These are phyloP conservation scores for Entomophthora muscae DNA, from an alignment of 371 early-diverging fungal genomes.

Conservation along the genomic window DNA sequence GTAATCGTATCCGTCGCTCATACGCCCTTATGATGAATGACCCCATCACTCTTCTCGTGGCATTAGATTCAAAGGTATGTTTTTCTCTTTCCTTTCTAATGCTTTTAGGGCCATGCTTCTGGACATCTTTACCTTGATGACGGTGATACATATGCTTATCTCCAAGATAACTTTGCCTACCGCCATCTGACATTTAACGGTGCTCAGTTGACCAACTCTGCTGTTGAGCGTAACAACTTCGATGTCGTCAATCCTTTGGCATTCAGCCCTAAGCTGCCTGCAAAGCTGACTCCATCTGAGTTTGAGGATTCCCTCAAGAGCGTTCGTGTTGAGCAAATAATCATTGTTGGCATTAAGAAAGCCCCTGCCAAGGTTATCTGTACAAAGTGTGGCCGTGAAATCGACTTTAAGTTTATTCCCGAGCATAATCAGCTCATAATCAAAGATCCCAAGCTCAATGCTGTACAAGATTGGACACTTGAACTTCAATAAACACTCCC, in stretches of 20 bases:
- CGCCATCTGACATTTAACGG: conserved; percentile 22
- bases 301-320: conserved; percentile 14
- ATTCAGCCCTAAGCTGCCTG: conserved; percentile 13
- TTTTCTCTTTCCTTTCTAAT: background rate
- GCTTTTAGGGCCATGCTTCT: conserved; percentile 32
- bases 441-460: conserved; percentile 44
- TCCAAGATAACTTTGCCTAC: conserved; percentile 38
- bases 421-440: conserved; percentile 22
- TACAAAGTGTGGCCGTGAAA: background rate
- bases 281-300: conserved; percentile 10
- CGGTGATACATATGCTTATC: conserved; percentile 60
- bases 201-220: conserved; percentile 15
- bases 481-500: conserved; percentile 16
- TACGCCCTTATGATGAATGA: conserved; percentile 63
- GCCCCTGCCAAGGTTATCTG: conserved; percentile 9
- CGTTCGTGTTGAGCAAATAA: conserved; percentile 24
- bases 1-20: conserved; percentile 73
- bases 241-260: conserved; percentile 1
- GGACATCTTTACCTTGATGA: conserved; percentile 81
- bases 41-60: conserved; percentile 80
- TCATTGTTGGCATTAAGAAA: conserved; percentile 19
- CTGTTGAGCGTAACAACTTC: conserved; percentile 1
- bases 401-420: conserved; percentile 9
- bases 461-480: conserved; percentile 42
- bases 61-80: conserved; percentile 32